These are phyloP conservation scores for Mucor saturninus DNA, from an alignment of 371 early-diverging fungal genomes.

Conservation along the genomic window DNA sequence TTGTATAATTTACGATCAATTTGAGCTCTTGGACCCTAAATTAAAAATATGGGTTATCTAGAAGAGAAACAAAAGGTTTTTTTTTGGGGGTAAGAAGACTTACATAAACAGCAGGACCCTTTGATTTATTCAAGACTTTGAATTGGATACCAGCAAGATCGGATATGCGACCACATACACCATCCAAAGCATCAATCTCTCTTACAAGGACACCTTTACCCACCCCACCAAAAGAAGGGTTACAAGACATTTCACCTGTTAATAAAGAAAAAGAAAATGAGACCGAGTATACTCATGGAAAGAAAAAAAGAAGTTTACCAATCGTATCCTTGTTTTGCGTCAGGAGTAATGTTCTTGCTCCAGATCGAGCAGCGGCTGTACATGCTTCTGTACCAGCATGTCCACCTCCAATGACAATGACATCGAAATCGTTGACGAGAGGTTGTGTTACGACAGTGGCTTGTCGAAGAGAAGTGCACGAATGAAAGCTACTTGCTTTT, in stretches of 20 bases:
- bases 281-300: neutral
- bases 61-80: neutral
- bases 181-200: constrained; percentile 88
- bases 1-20: constrained; percentile 84
- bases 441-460: neutral
- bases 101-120: constrained; percentile 88
- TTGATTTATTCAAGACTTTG: constrained; percentile 83
- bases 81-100: neutral
- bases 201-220: constrained; percentile 84
- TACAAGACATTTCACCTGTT: constrained; percentile 86
- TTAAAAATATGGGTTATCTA: neutral
- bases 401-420: constrained; percentile 86
- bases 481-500: neutral
- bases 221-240: constrained; percentile 88
- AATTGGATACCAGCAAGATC: constrained; percentile 89
- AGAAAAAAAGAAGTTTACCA: constrained; percentile 37
- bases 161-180: constrained; percentile 79
- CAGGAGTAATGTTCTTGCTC: constrained; percentile 77
- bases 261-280: neutral
- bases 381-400: constrained; percentile 90
- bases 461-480: neutral
- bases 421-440: constrained; percentile 54
- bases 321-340: constrained; percentile 82
- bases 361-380: constrained; percentile 82
- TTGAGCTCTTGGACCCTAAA: constrained; percentile 81